A percentile compares a stretch with the other conserved stretches of the same genome.
Conservation (phyloP, 257 asterid species). For the Solanum clarkiae region DNA sequence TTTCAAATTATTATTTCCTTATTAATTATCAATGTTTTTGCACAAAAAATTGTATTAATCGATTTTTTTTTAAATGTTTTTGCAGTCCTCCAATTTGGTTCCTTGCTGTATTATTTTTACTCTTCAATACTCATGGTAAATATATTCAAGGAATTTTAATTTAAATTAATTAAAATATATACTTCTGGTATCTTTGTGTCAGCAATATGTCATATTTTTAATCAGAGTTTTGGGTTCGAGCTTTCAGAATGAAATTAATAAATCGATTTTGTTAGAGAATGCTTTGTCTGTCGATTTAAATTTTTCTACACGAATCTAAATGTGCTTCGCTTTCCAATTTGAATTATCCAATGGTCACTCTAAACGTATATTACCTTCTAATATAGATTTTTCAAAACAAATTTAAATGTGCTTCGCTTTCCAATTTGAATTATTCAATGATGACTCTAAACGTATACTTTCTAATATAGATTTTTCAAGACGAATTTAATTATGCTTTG, state of each 20-base stretch:
- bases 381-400: no score
- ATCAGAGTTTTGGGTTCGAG: neutral
- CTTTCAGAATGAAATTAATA: neutral
- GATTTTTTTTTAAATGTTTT: neutral
- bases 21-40: neutral
- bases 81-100: constrained; percentile 85
- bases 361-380: no score
- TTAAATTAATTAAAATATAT: neutral
- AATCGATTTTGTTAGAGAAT: neutral
- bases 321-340: neutral
- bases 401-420: neutral
- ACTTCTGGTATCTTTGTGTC: neutral
- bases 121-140: constrained; percentile 89
- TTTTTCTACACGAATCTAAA: neutral
- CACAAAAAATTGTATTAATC: neutral
- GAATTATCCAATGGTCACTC: no score
- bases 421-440: no score
- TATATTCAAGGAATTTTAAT: neutral
- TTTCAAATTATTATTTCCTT: neutral
- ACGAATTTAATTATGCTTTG: neutral
- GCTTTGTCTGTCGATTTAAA: fast-evolving
- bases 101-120: constrained; percentile 66
- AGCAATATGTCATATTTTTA: neutral
- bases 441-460: no score
- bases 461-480: no score